A percentile compares a stretch with the other conserved stretches of the same genome.
phyloP scores from a whole-genome alignment of 164 flowering plant genomes.

The Magnolia sinica region DNA sequence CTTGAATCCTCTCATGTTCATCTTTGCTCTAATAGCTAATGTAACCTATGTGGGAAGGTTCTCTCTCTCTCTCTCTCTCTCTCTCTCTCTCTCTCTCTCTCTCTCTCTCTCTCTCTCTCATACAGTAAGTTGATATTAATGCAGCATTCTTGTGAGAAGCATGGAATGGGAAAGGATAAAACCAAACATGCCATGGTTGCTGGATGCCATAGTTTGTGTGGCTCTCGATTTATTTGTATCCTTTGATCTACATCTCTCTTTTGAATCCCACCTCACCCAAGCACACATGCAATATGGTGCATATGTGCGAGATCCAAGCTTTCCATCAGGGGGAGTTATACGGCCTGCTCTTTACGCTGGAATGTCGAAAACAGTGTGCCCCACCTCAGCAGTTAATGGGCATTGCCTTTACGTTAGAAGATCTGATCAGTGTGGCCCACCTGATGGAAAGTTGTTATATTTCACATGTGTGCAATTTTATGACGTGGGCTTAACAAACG shows the following conservation, averaged over 20 bases:
- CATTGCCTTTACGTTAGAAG: neutral
- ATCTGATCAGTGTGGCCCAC: neutral
- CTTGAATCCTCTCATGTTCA: slow-evolving; percentile 87
- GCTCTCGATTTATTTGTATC: slow-evolving; percentile 79
- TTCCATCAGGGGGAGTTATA: neutral
- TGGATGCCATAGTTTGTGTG: slow-evolving; percentile 84
- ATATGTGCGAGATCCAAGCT: neutral
- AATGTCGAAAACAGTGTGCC: neutral
- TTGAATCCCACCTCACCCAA: neutral
- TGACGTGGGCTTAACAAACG: neutral
- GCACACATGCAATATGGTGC: neutral
- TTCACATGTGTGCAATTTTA: neutral
- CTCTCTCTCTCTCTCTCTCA: neutral
- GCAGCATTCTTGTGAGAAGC: slow-evolving; percentile 76
- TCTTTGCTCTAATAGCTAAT: slow-evolving; percentile 78
- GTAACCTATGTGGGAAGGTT: slow-evolving; percentile 73
- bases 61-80: slow-evolving; percentile 14
- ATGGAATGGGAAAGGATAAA: slow-evolving; percentile 59
- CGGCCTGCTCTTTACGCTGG: too few relatives aligned
- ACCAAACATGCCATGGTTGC: slow-evolving; percentile 87
- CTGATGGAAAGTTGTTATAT: neutral
- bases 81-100: slow-evolving; percentile 6
- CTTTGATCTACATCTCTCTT: slow-evolving; percentile 17
- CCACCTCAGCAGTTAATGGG: neutral
- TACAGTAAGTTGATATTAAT: neutral